These are phyloP conservation scores for Pholiota adiposa DNA, from an alignment of 1,284 basidiomycete species.

Conservation along the genomic window DNA sequence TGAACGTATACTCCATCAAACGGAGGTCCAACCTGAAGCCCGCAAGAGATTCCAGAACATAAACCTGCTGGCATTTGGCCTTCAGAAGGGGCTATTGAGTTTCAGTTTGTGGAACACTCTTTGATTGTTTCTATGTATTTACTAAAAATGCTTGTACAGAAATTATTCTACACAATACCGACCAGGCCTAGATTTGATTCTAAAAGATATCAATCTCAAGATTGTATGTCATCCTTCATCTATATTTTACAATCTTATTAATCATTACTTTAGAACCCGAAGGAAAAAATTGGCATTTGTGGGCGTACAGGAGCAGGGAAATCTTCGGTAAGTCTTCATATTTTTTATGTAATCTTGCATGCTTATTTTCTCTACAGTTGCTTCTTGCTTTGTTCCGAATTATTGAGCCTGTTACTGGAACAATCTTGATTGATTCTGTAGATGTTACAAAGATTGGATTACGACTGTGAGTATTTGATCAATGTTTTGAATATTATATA, in stretches of 20 bases:
- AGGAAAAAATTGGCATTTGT: slow-evolving; percentile 85
- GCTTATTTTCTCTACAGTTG: slow-evolving; percentile 40
- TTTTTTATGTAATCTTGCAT: not conserved
- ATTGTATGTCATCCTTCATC: slow-evolving; percentile 51
- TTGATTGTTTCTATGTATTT: not conserved
- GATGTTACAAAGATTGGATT: slow-evolving; percentile 87
- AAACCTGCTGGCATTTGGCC: slow-evolving; percentile 79
- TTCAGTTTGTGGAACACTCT: slow-evolving; percentile 51
- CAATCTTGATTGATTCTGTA: slow-evolving; percentile 83
- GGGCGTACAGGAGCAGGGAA: slow-evolving; percentile 96
- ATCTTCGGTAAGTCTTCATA: slow-evolving; percentile 62
- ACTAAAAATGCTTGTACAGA: slow-evolving; percentile 36
- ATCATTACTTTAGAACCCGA: slow-evolving; percentile 52
- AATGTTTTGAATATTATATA: slow-evolving; percentile 12
- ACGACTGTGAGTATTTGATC: slow-evolving; percentile 52
- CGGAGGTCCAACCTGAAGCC: slow-evolving; percentile 78
- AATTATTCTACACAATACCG: slow-evolving; percentile 86
- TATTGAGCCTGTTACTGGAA: slow-evolving; percentile 81
- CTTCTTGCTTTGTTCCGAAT: slow-evolving; percentile 78
- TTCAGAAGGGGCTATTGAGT: slow-evolving; percentile 73
- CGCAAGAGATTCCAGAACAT: slow-evolving; percentile 69
- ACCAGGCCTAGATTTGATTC: slow-evolving; percentile 76
- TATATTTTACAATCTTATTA: slow-evolving; percentile 1
- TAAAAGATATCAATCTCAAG: slow-evolving; percentile 74
- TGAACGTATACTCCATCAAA: slow-evolving; percentile 77